Conservation (phyloP, 352 stramenopile genomes). For the Aphanomyces invadans region DNA sequence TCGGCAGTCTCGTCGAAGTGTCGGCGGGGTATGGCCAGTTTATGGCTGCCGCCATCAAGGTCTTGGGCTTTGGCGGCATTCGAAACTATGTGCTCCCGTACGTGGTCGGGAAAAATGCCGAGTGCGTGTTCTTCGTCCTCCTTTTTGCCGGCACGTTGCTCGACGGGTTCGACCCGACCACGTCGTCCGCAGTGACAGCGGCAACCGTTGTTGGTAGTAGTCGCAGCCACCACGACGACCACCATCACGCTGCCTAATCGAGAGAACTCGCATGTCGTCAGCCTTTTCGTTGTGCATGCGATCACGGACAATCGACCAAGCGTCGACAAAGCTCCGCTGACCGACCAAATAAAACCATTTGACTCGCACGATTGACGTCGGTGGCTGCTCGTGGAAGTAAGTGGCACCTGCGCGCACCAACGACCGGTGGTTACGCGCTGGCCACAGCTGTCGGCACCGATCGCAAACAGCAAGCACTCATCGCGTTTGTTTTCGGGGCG, state of each 20-base stretch:
- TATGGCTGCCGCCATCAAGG: conserved; percentile 1
- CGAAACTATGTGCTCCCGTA: conserved; percentile 2
- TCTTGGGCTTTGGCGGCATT: conserved; percentile 5
- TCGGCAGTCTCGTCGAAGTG: neutral
- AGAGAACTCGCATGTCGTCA: too few relatives aligned
- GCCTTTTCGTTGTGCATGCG: too few relatives aligned
- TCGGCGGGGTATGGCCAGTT: neutral
- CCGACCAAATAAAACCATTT: too few relatives aligned
- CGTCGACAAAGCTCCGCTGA: too few relatives aligned
- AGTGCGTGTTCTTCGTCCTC: conserved; percentile 9
- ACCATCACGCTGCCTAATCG: neutral
- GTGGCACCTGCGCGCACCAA: too few relatives aligned
- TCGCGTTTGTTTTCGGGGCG: too few relatives aligned
- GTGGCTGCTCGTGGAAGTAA: too few relatives aligned
- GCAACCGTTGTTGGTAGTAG: neutral
- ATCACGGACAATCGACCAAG: too few relatives aligned
- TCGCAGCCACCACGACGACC: neutral
- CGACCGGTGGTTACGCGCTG: too few relatives aligned
- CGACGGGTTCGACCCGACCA: neutral
- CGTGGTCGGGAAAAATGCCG: neutral
- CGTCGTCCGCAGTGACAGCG: neutral
- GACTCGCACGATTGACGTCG: too few relatives aligned
- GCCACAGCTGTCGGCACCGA: too few relatives aligned
- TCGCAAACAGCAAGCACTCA: too few relatives aligned
- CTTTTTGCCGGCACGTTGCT: conserved; percentile 2